phyloP scores from a whole-genome alignment of 139 green algal species.

The Micractinium sp. region DNA sequence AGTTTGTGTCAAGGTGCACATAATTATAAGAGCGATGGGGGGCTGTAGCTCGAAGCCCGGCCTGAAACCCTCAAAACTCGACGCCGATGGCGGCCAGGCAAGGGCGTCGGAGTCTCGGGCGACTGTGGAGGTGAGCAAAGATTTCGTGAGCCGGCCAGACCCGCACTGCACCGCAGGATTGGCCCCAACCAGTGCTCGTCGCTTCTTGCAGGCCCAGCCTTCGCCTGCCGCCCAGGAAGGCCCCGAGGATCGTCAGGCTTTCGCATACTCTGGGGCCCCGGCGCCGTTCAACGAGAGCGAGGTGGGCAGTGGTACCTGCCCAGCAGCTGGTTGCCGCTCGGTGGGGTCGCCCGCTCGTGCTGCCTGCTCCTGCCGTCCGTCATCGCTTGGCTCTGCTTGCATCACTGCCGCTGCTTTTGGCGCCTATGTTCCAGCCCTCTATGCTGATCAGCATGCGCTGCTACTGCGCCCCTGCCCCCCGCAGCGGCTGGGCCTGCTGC shows the following conservation, averaged over 20 bases:
- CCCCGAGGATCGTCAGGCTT: not conserved
- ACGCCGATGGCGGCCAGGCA: too few relatives aligned
- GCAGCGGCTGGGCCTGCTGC: constrained; percentile 51
- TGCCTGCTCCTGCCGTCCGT: not conserved
- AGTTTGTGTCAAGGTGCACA: too few relatives aligned
- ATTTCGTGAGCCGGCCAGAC: too few relatives aligned
- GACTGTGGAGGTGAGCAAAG: too few relatives aligned
- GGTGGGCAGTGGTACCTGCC: not conserved
- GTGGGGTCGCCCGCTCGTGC: not conserved
- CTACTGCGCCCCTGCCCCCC: not conserved
- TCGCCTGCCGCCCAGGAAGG: too few relatives aligned
- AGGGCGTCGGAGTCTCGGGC: too few relatives aligned
- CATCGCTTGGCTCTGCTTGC: not conserved
- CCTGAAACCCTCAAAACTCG: too few relatives aligned
- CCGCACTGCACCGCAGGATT: too few relatives aligned
- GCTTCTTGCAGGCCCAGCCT: too few relatives aligned
- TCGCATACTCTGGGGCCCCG: not conserved
- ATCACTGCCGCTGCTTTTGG: not conserved
- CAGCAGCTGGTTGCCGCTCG: not conserved
- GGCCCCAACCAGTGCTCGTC: too few relatives aligned
- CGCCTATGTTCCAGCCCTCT: not conserved
- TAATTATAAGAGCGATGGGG: too few relatives aligned
- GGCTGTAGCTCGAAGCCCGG: too few relatives aligned
- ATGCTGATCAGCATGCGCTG: not conserved
- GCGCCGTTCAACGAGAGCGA: not conserved